Percentiles rank a stretch among this genome's conserved stretches.
phyloP scores from a whole-genome alignment of 139 green algal genomes.

The Gonium pectorale region DNA sequence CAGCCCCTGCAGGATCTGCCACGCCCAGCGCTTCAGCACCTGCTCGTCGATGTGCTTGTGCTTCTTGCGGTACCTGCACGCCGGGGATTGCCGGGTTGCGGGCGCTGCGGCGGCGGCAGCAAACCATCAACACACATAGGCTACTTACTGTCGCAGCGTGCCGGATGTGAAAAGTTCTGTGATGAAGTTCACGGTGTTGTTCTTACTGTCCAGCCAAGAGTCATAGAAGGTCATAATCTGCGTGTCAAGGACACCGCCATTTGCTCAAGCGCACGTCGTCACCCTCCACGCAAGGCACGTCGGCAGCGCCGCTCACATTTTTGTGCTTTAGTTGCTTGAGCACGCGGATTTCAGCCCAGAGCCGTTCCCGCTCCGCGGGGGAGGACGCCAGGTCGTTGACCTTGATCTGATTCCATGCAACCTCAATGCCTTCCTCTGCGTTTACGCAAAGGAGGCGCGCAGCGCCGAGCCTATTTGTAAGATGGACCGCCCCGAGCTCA shows the following conservation, averaged over 20 bases:
- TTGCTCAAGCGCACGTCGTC: background rate
- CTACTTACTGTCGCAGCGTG: slow-evolving; percentile 93
- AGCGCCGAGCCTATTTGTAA: slow-evolving; percentile 7
- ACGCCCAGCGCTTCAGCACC: slow-evolving; percentile 95
- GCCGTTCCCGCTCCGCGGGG: slow-evolving; percentile 82
- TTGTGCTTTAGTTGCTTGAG: slow-evolving; percentile 98
- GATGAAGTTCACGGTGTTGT: slow-evolving; percentile 97
- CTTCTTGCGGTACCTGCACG: slow-evolving; percentile 91
- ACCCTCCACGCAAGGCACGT: background rate
- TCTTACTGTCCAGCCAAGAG: slow-evolving; percentile 94
- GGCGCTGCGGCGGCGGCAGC: too few species aligned
- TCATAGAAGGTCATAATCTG: slow-evolving; percentile 98
- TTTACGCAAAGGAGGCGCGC: background rate
- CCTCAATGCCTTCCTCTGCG: slow-evolving; percentile 57
- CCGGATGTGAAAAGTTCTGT: slow-evolving; percentile 99
- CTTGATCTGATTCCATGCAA: slow-evolving; percentile 98
- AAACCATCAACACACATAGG: background rate
- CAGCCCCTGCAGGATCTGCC: slow-evolving; percentile 97
- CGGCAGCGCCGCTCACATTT: slow-evolving; percentile 63
- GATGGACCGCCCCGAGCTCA: too few species aligned
- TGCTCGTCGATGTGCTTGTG: slow-evolving; percentile 93
- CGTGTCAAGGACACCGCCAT: background rate
- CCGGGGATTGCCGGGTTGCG: too few species aligned
- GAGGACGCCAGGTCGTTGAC: slow-evolving; percentile 70
- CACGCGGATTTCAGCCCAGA: slow-evolving; percentile 96